Evolutionary conservation across 768 basidiomycete genomes (phyloP).

Genomic region (Podaxis sp.): DNA sequence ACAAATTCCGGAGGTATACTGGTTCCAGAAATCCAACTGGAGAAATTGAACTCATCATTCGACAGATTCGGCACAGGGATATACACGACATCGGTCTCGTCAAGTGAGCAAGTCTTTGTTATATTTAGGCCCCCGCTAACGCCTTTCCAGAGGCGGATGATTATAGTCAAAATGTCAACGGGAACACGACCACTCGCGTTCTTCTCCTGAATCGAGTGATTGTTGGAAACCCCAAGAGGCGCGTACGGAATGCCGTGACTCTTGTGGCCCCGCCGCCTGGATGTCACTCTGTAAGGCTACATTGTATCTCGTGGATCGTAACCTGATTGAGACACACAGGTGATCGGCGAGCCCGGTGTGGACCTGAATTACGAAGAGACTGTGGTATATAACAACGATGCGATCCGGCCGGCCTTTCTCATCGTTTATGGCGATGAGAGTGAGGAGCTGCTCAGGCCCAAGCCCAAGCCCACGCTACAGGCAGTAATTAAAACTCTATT

Average conservation of each 20-base stretch:
- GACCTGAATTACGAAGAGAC: slow-evolving; percentile 72
- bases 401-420: slow-evolving; percentile 65
- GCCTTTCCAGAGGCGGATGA: slow-evolving; percentile 59
- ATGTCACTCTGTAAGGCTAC: slow-evolving; percentile 52
- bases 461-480: slow-evolving; percentile 31
- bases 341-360: slow-evolving; percentile 61
- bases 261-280: slow-evolving; percentile 54
- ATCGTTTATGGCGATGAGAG: slow-evolving; percentile 52
- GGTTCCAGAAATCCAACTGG: too few relatives aligned
- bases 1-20: slow-evolving; percentile 43
- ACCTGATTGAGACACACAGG: slow-evolving; percentile 30
- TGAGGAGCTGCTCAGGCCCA: slow-evolving; percentile 16
- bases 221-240: slow-evolving; percentile 57
- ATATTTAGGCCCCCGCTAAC: slow-evolving; percentile 2
- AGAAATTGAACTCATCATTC: neutral
- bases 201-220: slow-evolving; percentile 61
- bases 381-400: slow-evolving; percentile 65
- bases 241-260: slow-evolving; percentile 46
- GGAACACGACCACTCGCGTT: slow-evolving; percentile 44
- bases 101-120: slow-evolving; percentile 42
- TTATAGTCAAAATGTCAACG: slow-evolving; percentile 46
- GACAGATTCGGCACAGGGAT: slow-evolving; percentile 68
- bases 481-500: slow-evolving; percentile 41
- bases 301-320: slow-evolving; percentile 4
- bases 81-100: slow-evolving; percentile 65